Evolutionary conservation across 495 filamentous ascomycete genomes (phyloP), one percentile per base, ranked within the genome.

Genomic region (Xylaria grammica): DNA sequence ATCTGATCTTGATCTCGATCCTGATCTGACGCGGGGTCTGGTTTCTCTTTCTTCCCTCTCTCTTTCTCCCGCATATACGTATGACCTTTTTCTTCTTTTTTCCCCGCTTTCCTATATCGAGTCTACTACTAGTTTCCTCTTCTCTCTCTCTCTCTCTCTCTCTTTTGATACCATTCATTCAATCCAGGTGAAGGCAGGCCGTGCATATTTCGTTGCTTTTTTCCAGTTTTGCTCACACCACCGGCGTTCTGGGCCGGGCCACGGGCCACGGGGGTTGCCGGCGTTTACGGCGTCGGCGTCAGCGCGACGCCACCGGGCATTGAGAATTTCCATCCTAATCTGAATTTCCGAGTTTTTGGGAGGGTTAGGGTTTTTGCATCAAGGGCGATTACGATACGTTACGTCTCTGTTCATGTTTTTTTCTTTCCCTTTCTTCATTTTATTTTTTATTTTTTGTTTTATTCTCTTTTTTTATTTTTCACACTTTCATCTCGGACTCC

Each of bases 101-200:
- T 40, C 54, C 29, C 24, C 20, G 27, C 50, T 63, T 63, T 38
- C 13, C 51, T 56, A n/a, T 45, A 56, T 52, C 13, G 46, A 66
- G 51, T 57, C 24, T 54, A 50, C 20, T 68, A 49, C 29, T 32
- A 4, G 44, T 4, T 24, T 48, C 9, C 38, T 32, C 5, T 45
- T 49, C 3, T 8, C 19, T 29, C 26, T 30, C 42, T 48, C 4
- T 54, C 34, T 63, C 38, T 49, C 49, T 54, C 61, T 26, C 49
- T 52, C 46, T 50, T 62, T 65, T 58, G 42, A 63, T 49, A 53
- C 46, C 19, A 30, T 54, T 46, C n/a, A 34, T 52, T 46, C 22
- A 44, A 51, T 24, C 3, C 46, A 19, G 15, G 45, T 13, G 26
- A 17, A 1, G 26, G 30, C 22, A n/a, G 45, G 27, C 30, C 52